A percentile compares a stretch with the other conserved stretches of the same genome.
Evolutionary conservation across 2,329 filamentous ascomycete species (phyloP).

Genomic region (Aschersonia sp.): DNA sequence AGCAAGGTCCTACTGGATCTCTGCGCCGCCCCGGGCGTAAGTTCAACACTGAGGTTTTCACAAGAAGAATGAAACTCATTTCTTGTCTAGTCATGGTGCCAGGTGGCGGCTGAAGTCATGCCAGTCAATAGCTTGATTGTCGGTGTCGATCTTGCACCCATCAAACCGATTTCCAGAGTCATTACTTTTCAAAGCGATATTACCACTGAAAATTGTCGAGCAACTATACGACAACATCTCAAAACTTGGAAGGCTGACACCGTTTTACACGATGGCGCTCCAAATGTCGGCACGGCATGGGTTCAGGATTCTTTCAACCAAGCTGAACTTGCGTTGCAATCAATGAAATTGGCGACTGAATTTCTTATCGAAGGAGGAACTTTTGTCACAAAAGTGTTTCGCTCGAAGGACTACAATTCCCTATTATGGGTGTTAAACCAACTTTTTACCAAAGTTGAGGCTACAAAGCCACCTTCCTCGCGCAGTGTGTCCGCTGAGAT

Average conservation of each 20-base stretch:
- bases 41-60: slow-evolving; percentile 12
- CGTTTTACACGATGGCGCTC: slow-evolving; percentile 91
- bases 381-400: slow-evolving; percentile 95
- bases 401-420: slow-evolving; percentile 93
- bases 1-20: slow-evolving; percentile 94
- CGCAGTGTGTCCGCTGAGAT: slow-evolving; percentile 96
- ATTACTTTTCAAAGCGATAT: slow-evolving; percentile 98
- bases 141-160: slow-evolving; percentile 86
- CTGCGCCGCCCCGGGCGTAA: slow-evolving; percentile 84
- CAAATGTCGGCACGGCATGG: slow-evolving; percentile 97
- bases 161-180: slow-evolving; percentile 86
- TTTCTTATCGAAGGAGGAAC: slow-evolving; percentile 81
- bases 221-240: slow-evolving; percentile 75
- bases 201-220: slow-evolving; percentile 88
- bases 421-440: slow-evolving; percentile 97
- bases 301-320: slow-evolving; percentile 97
- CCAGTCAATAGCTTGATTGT: slow-evolving; percentile 79
- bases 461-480: slow-evolving; percentile 91
- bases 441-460: slow-evolving; percentile 86
- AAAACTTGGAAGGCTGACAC: slow-evolving; percentile 96
- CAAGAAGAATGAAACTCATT: background rate
- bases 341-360: slow-evolving; percentile 86
- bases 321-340: slow-evolving; percentile 80
- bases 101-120: slow-evolving; percentile 94
- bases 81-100: slow-evolving; percentile 67